Evolutionary conservation across 192 early-diverging fungal genomes (phyloP), one percentile per base, ranked within the genome.

Genomic region (Helicostylum pulchrum): DNA sequence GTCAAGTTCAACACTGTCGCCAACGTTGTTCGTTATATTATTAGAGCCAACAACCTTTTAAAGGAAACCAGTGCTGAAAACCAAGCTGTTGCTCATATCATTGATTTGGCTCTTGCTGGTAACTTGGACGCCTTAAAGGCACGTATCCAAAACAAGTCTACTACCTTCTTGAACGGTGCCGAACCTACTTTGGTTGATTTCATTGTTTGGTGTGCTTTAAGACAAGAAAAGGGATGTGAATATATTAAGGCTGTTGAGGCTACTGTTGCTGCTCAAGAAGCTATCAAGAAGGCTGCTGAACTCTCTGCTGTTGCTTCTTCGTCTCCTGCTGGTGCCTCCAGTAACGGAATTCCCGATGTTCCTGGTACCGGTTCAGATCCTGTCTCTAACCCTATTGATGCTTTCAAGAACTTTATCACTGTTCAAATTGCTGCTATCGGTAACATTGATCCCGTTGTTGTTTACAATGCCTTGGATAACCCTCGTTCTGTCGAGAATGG

Each of bases 331-430:
- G 39, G 57, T 23, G 21, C 58, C 31, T 6, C 45, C 52, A 34
- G n/a, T 12, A 20, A 12, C 17, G 34, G 10, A 8, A 51, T 55
- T 26, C 67, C 67, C 23, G n/a, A 45, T 2, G 62, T 72, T 26
- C 44, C 70, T 2, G 74, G 78, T 19, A 52, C 70, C 48, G 83
- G 77, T 12, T 73, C 81, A 2, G 74, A 81, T 59, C 79, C 77
- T 12, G 66, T 72, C 12, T 62, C 64, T 0, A 84, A 84, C 51
- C 77, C 76, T 48, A 39, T 86, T 45, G 90, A 90, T 65, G 65
- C 68, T 4, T 92, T 91, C 76, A 87, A 87, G 52, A 72, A 70
- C 43, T 62, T 78, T n/a, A 85, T 91, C 58, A 78, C 88, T 46
- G 61, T 61, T 20, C 82, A 84, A 64, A 50, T 91, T 17, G 67